Conservation (phyloP, 179 eudicot genomes). For the Monotropa hypopitys region DNA sequence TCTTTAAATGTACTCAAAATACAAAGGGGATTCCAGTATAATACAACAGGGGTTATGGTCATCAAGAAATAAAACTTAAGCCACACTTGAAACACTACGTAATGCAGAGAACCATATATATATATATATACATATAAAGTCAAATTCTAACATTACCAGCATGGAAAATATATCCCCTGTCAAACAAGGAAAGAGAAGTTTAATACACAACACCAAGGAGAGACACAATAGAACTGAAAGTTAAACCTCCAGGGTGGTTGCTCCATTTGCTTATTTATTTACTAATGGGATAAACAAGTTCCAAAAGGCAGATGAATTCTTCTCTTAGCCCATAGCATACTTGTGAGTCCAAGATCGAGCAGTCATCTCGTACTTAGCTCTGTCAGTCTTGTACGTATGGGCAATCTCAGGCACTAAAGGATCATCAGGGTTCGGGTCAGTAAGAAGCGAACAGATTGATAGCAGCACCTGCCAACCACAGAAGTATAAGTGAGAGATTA, state of each 20-base stretch:
- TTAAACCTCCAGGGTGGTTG: background rate
- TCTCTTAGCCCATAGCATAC: conserved; percentile 23
- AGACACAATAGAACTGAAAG: background rate
- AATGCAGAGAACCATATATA: background rate
- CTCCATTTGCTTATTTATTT: conserved; percentile 10
- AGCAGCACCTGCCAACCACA: conserved; percentile 17
- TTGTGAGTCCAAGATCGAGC: conserved; percentile 32
- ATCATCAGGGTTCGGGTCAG: conserved; percentile 30
- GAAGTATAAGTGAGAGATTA: background rate
- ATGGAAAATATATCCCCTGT: background rate
- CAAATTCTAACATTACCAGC: background rate
- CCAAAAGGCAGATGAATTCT: background rate
- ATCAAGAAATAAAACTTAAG: background rate
- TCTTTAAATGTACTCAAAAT: no score
- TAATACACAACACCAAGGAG: background rate
- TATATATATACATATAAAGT: background rate
- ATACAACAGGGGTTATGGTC: no score
- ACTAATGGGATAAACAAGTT: conserved; percentile 5
- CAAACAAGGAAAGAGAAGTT: background rate
- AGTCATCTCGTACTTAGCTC: conserved; percentile 25
- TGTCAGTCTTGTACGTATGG: conserved; percentile 31
- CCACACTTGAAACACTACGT: background rate
- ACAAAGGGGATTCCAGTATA: no score
- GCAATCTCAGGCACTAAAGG: conserved; percentile 30
- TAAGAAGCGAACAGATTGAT: conserved; percentile 24